Conservation (phyloP, 305 asterid species). For the Solanum hybrid region DNA sequence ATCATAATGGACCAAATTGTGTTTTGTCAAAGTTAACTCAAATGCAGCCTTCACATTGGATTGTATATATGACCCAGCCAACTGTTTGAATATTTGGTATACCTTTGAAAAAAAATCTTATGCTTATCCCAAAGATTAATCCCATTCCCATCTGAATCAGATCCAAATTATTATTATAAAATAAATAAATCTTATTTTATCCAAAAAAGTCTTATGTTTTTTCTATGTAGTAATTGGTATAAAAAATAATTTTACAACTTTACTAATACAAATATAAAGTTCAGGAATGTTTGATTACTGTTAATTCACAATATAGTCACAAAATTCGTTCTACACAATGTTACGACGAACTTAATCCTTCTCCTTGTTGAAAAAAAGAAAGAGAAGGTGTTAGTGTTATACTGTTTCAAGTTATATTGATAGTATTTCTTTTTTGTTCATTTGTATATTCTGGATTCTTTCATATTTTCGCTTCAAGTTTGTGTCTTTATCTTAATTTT, state of each 20-base stretch:
- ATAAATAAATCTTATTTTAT: neutral
- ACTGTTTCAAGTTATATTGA: neutral
- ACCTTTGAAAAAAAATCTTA: too few species aligned
- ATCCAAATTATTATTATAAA: neutral
- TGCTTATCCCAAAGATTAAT: too few species aligned
- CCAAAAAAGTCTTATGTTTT: too few species aligned
- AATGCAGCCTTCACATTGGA: too few species aligned
- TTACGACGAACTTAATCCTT: neutral
- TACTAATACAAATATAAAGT: neutral
- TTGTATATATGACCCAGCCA: neutral
- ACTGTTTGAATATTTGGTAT: too few species aligned
- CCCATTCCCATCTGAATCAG: neutral
- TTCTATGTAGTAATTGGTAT: neutral
- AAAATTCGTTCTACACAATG: neutral
- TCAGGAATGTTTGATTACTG: neutral
- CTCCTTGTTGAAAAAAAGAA: neutral
- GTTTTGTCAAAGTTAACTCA: too few species aligned
- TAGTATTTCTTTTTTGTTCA: neutral
- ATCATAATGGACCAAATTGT: too few species aligned
- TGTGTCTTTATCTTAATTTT: neutral
- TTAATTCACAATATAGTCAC: too few species aligned
- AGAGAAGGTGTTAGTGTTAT: neutral
- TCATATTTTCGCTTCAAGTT: neutral
- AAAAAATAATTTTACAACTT: neutral
- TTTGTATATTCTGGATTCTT: neutral